These are phyloP conservation scores for Microascus cirrosus DNA, from an alignment of 2,329 filamentous ascomycete genomes.

Conservation along the genomic window DNA sequence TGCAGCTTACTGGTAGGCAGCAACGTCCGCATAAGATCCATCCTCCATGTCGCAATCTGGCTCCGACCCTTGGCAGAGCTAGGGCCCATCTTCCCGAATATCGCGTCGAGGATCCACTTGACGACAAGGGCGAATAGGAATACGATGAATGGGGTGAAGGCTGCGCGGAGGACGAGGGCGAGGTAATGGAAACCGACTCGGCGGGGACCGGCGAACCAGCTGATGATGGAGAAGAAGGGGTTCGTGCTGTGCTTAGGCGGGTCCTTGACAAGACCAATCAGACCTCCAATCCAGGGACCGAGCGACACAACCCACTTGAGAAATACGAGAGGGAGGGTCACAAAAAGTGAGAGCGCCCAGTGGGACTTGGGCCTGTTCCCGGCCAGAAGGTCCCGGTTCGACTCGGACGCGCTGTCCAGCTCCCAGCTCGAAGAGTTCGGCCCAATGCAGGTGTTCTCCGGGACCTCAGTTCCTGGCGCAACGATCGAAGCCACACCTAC, in stretches of 20 bases:
- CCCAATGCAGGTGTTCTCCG: conserved; percentile 38
- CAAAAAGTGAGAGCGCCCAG: conserved; percentile 27
- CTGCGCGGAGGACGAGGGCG: conserved; percentile 26
- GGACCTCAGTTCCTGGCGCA: conserved; percentile 35
- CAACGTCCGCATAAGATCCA: conserved; percentile 28
- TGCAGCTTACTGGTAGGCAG: conserved; percentile 31
- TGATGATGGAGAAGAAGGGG: conserved; percentile 27
- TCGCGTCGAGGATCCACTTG: conserved; percentile 25
- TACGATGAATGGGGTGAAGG: conserved; percentile 30
- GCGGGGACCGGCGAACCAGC: conserved; percentile 35
- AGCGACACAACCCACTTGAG: conserved; percentile 24
- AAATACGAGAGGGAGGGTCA: conserved; percentile 30
- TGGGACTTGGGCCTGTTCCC: conserved; percentile 28
- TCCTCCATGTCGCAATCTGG: conserved; percentile 29
- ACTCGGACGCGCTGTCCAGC: conserved; percentile 30
- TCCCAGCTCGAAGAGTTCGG: conserved; percentile 49
- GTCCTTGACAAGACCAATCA: conserved; percentile 31
- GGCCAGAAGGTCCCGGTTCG: conserved; percentile 30
- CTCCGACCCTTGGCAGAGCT: conserved; percentile 18
- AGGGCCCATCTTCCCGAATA: conserved; percentile 25
- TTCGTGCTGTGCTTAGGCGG: conserved; percentile 19
- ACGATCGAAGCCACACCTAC: conserved; percentile 37
- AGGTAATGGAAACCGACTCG: conserved; percentile 39
- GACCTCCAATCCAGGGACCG: conserved; percentile 30
- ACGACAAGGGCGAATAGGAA: conserved; percentile 29